Evolutionary conservation across 768 basidiomycete species (phyloP).

Genomic region (Pulveroboletus sp.): DNA sequence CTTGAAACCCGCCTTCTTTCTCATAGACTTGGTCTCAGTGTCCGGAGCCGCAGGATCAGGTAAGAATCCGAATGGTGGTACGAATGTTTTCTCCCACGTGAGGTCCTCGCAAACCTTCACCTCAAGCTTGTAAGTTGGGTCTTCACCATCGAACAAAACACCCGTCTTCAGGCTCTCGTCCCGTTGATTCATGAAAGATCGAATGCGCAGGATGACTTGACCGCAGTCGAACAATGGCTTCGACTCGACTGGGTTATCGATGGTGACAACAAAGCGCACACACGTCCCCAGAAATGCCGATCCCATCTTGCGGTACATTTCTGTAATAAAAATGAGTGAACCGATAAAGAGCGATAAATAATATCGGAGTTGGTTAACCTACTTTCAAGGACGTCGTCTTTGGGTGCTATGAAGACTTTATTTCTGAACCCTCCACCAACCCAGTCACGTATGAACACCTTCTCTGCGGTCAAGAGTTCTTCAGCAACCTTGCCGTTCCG

Average conservation of each 20-base stretch:
- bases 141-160: neutral
- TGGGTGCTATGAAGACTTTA: constrained; percentile 1
- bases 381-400: constrained; percentile 6
- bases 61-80: constrained; percentile 4
- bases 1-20: constrained; percentile 6
- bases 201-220: neutral
- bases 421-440: constrained; percentile 2
- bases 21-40: neutral
- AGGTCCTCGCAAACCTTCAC: neutral
- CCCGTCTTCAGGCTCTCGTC: constrained; percentile 1
- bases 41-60: neutral
- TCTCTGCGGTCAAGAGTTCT: constrained; percentile 5
- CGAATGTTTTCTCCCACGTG: neutral
- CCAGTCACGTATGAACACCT: constrained; percentile 11
- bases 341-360: neutral
- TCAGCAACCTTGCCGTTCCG: neutral
- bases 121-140: neutral
- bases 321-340: neutral
- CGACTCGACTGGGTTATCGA: neutral
- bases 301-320: too few relatives aligned
- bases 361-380: neutral
- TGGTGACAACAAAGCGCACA: neutral
- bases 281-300: neutral
- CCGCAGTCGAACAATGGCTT: neutral
- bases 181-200: too few relatives aligned